Base-by-base conservation (phyloP, 805 yeast genomes). In the Hanseniaspora meyeri region DNA sequence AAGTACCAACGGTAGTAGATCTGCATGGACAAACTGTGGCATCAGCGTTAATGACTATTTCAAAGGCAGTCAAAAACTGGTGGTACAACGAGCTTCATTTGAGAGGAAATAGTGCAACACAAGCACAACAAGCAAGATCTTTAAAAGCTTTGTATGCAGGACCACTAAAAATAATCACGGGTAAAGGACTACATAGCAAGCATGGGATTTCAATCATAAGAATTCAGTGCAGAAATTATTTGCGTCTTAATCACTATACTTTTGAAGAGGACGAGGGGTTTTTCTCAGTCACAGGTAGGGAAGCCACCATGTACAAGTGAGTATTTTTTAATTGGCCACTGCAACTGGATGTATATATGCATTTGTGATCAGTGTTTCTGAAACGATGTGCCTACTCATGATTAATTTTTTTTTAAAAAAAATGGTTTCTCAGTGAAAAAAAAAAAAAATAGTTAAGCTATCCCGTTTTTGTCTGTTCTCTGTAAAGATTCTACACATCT, bases 151-250 rank as follows among this genome's bases (percentile, higher is more conserved):
- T 64, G 2, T 67, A 64, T 53, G 72, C 77, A 0, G 70, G 66
- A 0, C 77, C 78, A 0, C 62, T 83, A 8, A 64, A 59, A 0
- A 68, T 85, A 0, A 68, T 84, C 12, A 83, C 91, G 0, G 91
- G 93, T 0, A 68, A 87, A 60, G 93, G 93, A 0, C 62, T 81
- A 6, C 93, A 85, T 65, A 81, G 87, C 48, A 71, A 64, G 1
- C 79, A 77, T 5, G 87, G 88, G 0, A 63, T 70, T 1, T 72
- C 85, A 1, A 75, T 70, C 58, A 72, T 85, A 17, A 73, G 73
- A 58, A 65, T 59, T 1, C 63, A 74, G 1, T 77, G 83, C 3
- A 66, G 68, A 47, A 70, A 65, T 19, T 65, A 69, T 60, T 68
- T 85, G 43, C 61, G 59, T 2, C 58, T 59, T 0, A 62, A 70